phyloP scores from a whole-genome alignment of 129 eudicot genomes.

The Scalesia atractyloides region DNA sequence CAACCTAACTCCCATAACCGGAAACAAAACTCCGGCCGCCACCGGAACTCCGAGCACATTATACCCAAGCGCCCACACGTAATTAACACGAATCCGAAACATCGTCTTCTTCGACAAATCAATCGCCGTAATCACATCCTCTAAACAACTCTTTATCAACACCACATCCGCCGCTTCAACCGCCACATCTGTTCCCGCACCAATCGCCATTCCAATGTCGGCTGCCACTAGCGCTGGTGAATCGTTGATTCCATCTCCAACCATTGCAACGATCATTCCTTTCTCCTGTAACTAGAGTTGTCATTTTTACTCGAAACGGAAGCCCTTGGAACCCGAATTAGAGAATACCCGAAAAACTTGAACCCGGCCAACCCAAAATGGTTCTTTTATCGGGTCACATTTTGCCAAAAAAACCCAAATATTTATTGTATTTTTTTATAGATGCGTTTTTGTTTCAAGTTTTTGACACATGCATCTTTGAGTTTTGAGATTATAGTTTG shows the following conservation, averaged over 20 bases:
- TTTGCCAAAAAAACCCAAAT: no score
- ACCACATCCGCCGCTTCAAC: constrained; percentile 97
- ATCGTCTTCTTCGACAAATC: constrained; percentile 88
- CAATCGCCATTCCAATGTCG: constrained; percentile 93
- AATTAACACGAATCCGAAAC: constrained; percentile 66
- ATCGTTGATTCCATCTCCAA: constrained; percentile 96
- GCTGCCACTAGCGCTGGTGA: constrained; percentile 98
- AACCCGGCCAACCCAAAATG: no score
- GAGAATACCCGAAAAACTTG: no score
- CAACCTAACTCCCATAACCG: constrained; percentile 75
- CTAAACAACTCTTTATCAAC: constrained; percentile 74
- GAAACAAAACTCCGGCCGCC: constrained; percentile 88
- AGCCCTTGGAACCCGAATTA: no score
- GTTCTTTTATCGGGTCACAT: no score
- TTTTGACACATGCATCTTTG: no score
- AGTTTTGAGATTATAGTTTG: no score
- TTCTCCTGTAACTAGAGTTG: constrained; percentile 51
- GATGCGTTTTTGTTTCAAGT: no score
- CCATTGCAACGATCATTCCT: constrained; percentile 90
- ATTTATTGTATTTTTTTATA: no score
- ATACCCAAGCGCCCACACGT: constrained; percentile 98
- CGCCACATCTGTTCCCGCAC: constrained; percentile 97
- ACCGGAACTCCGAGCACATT: constrained; percentile 87
- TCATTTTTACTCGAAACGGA: no score
- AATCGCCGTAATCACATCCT: constrained; percentile 89